phyloP scores from a whole-genome alignment of 345 rosid genomes.

The Cardamine resedifolia region DNA sequence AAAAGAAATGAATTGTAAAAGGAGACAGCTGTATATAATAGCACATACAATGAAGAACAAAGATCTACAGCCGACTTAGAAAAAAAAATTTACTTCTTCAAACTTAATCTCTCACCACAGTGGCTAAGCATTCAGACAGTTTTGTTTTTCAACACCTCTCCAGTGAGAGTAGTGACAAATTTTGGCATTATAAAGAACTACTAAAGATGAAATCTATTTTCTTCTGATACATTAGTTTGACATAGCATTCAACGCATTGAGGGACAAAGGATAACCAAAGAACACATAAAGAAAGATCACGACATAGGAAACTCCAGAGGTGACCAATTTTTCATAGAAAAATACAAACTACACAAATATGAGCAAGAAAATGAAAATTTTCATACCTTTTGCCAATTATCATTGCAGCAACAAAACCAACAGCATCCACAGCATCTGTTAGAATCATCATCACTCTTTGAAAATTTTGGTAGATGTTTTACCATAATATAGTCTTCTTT shows the following conservation, averaged over 20 bases:
- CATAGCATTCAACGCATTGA: constrained; percentile 3
- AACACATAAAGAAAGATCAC: constrained; percentile 9
- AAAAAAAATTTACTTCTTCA: background rate
- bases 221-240: background rate
- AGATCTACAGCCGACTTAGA: constrained; percentile 4
- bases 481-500: constrained; percentile 94
- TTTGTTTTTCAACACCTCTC: background rate
- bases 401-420: constrained; percentile 88
- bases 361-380: constrained; percentile 26
- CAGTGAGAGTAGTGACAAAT: constrained; percentile 4
- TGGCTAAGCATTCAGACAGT: constrained; percentile 13
- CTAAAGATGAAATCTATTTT: background rate
- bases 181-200: constrained; percentile 3
- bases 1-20: constrained; percentile 14
- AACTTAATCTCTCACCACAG: constrained; percentile 4
- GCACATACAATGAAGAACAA: constrained; percentile 11
- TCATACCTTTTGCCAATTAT: constrained; percentile 97
- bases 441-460: constrained; percentile 61
- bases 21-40: constrained; percentile 2
- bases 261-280: background rate
- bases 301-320: constrained; percentile 3
- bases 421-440: constrained; percentile 66
- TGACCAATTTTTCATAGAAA: constrained; percentile 1
- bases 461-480: constrained; percentile 78
- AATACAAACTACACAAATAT: background rate